Evolutionary conservation across 345 rosid genomes (phyloP), one percentile per base, ranked within the genome.

Genomic region (Citrus sinensis): DNA sequence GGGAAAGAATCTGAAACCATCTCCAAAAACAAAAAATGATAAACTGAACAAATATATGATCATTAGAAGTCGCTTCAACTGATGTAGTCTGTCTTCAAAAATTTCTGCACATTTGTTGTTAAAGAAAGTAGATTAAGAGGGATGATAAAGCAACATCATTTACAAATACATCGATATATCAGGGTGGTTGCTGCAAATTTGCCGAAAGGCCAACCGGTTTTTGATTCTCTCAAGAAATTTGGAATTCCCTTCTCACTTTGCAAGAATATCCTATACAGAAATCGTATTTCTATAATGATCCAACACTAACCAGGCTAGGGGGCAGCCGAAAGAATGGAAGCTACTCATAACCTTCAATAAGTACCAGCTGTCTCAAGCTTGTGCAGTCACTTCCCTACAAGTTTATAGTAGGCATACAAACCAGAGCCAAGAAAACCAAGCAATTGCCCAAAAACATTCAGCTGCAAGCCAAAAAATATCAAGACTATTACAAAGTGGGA

Each of bases 351-450:
- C 24, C 78, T 76, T 80, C 54, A 62, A 17, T 37, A n/a, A 64
- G 75, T 24, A 30, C 37, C 35, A 20, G 14, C 24, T 20, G 56
- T 42, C 1, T 25, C 19, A 13, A 30, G 70, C 35, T 70, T 34
- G 17, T n/a, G 34, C 22, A 69, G 51, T 88, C 82, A 96, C 81
- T 84, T 87, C 78, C 95, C 98, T 2, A 84, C 68, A 67, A 96
- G 88, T 90, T 93, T 96, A 79, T 81, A 89, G 86, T 90, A 94
- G 72, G 99, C 99, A 75, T 96, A 96, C 83, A 91, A 80, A 71
- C 92, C 98, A 46, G 99, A 96, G 78, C 99, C 98, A 17, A 89
- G 63, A 83, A 96, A 94, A 73, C 99, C 99, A 73, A 96, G 87
- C 58, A 87, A 74, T 83, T 96, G 99, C 35, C 99, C 99, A 19